Percentiles rank a stretch among this genome's conserved stretches.
Conservation (phyloP, 208 protist genomes). For the Crithidia acanthocephali region DNA sequence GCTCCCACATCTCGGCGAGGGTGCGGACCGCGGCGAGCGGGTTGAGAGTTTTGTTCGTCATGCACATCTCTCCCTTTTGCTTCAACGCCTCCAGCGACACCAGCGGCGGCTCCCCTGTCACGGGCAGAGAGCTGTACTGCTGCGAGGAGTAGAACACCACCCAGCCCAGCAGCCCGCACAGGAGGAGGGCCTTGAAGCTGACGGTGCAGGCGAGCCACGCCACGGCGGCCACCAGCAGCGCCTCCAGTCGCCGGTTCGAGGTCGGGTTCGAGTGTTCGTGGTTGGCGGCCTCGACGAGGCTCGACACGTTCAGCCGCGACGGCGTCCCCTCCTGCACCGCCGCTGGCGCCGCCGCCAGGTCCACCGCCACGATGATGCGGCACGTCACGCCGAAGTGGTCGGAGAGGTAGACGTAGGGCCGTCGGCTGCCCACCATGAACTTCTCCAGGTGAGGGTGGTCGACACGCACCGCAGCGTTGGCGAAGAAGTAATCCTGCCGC, state of each 20-base stretch:
- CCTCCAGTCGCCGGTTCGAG: slow-evolving; percentile 49
- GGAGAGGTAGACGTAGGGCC: slow-evolving; percentile 88
- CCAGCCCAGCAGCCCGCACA: slow-evolving; percentile 34
- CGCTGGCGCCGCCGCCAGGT: neutral
- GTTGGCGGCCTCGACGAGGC: slow-evolving; percentile 64
- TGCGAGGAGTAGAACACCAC: slow-evolving; percentile 48
- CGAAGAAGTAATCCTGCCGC: slow-evolving; percentile 90
- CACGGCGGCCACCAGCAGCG: slow-evolving; percentile 39
- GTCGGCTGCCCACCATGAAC: slow-evolving; percentile 75
- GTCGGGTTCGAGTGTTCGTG: slow-evolving; percentile 79
- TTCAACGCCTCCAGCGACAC: slow-evolving; percentile 58
- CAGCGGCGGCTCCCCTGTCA: slow-evolving; percentile 39
- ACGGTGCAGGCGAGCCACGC: slow-evolving; percentile 47
- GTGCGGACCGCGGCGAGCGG: slow-evolving; percentile 44
- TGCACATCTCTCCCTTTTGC: slow-evolving; percentile 38
- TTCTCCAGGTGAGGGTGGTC: slow-evolving; percentile 60
- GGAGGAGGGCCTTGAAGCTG: slow-evolving; percentile 43
- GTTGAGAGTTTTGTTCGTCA: slow-evolving; percentile 34
- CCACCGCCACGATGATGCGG: slow-evolving; percentile 33
- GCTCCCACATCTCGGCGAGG: slow-evolving; percentile 72
- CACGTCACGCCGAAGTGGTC: slow-evolving; percentile 87
- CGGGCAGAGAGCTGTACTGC: slow-evolving; percentile 40
- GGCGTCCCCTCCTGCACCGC: slow-evolving; percentile 17
- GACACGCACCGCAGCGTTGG: slow-evolving; percentile 46
- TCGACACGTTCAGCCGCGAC: slow-evolving; percentile 43